Conservation (phyloP, 805 yeast species). For the Kuraishia molischiana region DNA sequence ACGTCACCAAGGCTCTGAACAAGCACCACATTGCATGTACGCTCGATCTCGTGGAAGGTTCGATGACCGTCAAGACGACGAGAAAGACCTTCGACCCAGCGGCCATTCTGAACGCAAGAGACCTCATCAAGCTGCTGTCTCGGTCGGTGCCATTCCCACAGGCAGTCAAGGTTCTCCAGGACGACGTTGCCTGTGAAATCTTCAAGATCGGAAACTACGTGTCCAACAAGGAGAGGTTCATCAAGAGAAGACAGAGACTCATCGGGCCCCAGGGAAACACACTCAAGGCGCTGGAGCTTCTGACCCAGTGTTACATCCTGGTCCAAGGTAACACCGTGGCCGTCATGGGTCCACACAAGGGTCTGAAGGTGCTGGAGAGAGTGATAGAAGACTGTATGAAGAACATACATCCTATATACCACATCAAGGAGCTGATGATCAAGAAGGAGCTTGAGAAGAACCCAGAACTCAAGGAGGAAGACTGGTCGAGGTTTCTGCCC, state of each 20-base stretch:
- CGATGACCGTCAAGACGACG: slow-evolving; percentile 95
- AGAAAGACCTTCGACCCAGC: slow-evolving; percentile 95
- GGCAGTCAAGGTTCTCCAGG: slow-evolving; percentile 84
- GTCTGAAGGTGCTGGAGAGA: slow-evolving; percentile 83
- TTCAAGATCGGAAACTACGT: slow-evolving; percentile 90
- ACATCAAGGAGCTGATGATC: slow-evolving; percentile 95
- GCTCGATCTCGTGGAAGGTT: slow-evolving; percentile 87
- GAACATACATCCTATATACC: slow-evolving; percentile 95
- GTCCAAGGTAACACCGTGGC: slow-evolving; percentile 98
- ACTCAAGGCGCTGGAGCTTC: slow-evolving; percentile 84
- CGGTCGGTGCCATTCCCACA: slow-evolving; percentile 97
- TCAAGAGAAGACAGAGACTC: slow-evolving; percentile 90
- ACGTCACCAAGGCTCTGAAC: slow-evolving; percentile 74
- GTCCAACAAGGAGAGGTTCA: slow-evolving; percentile 84
- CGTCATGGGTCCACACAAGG: slow-evolving; percentile 93
- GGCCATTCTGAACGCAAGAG: slow-evolving; percentile 87
- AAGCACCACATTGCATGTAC: slow-evolving; percentile 72
- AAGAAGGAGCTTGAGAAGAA: slow-evolving; percentile 90
- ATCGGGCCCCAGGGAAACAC: slow-evolving; percentile 98
- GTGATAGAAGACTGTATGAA: slow-evolving; percentile 97
- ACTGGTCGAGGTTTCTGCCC: slow-evolving; percentile 94
- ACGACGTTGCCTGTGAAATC: slow-evolving; percentile 92
- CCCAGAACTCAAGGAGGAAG: slow-evolving; percentile 92
- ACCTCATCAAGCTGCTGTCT: slow-evolving; percentile 84
- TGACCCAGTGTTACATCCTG: slow-evolving; percentile 90